Percentiles rank a stretch among this genome's conserved stretches.
Conservation (phyloP, 208 protist genomes). For the Leishmania turanica region DNA sequence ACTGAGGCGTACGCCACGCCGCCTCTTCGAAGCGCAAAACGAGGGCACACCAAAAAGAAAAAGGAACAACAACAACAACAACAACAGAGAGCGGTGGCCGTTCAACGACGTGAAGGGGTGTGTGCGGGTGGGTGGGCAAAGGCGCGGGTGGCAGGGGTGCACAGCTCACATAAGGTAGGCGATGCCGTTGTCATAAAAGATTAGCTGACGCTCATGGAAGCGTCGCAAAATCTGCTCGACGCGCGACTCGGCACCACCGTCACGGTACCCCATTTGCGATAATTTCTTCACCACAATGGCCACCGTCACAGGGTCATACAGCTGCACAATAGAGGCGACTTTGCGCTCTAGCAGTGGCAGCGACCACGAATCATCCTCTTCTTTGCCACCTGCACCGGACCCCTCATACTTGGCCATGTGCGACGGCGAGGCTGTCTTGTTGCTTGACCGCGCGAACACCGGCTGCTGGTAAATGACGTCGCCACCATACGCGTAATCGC, state of each 20-base stretch:
- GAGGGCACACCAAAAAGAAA: not conserved
- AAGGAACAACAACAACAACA: too few relatives aligned
- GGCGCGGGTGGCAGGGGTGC: not conserved
- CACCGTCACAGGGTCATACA: constrained; percentile 82
- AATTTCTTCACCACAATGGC: constrained; percentile 82
- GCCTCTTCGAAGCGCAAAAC: not conserved
- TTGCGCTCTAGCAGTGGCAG: constrained; percentile 52
- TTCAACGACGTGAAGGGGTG: not conserved
- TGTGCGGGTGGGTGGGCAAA: not conserved
- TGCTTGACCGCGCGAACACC: constrained; percentile 9
- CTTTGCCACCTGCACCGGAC: not conserved
- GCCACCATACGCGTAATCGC: not conserved
- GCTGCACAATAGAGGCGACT: constrained; percentile 74
- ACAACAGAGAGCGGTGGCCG: not conserved
- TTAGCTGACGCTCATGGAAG: constrained; percentile 80
- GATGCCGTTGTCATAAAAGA: constrained; percentile 86
- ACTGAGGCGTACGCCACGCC: not conserved
- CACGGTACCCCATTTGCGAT: constrained; percentile 66
- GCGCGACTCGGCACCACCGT: constrained; percentile 22
- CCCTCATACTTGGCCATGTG: constrained; percentile 25
- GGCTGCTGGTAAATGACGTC: constrained; percentile 18
- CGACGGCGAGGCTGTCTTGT: not conserved
- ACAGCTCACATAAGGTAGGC: constrained; percentile 69
- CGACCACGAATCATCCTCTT: constrained; percentile 27
- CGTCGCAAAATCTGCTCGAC: constrained; percentile 65